phyloP scores from a whole-genome alignment of 805 yeast genomes.

The Sugiyamaella smithiae region DNA sequence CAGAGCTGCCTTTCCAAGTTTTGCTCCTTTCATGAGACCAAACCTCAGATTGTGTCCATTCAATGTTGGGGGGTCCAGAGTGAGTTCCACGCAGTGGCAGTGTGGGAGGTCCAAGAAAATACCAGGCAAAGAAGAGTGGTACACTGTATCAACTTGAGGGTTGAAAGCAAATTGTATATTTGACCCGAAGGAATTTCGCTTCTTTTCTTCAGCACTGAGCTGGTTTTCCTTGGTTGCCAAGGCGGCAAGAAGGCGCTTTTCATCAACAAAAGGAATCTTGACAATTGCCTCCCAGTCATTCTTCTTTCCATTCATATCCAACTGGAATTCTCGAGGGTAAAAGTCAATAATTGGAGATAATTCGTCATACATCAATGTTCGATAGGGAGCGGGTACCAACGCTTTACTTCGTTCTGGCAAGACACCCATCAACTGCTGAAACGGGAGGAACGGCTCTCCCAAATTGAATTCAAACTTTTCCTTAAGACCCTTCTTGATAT shows the following conservation, averaged over 20 bases:
- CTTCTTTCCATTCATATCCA: slow-evolving; percentile 91
- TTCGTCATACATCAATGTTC: slow-evolving; percentile 81
- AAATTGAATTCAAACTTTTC: slow-evolving; percentile 58
- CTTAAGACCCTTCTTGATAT: slow-evolving; percentile 68
- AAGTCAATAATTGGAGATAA: slow-evolving; percentile 85
- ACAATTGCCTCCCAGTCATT: slow-evolving; percentile 99
- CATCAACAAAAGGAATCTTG: slow-evolving; percentile 86
- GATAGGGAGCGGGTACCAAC: slow-evolving; percentile 72
- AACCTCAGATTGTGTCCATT: slow-evolving; percentile 35
- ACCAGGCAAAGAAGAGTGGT: slow-evolving; percentile 73
- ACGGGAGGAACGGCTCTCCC: slow-evolving; percentile 84
- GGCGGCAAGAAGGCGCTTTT: slow-evolving; percentile 65
- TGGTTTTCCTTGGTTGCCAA: slow-evolving; percentile 62
- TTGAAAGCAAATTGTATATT: slow-evolving; percentile 69
- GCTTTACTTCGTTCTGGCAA: slow-evolving; percentile 86
- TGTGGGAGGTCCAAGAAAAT: slow-evolving; percentile 74
- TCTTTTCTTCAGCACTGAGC: slow-evolving; percentile 65
- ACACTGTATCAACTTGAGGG: slow-evolving; percentile 67
- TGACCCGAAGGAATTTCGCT: slow-evolving; percentile 71
- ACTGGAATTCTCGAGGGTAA: slow-evolving; percentile 82
- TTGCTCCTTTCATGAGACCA: slow-evolving; percentile 66
- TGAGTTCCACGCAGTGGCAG: slow-evolving; percentile 70
- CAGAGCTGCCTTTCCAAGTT: slow-evolving; percentile 62
- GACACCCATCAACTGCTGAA: slow-evolving; percentile 96
- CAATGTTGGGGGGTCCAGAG: slow-evolving; percentile 51